Conservation (phyloP, 345 rosid genomes). For the Corymbia maculata region DNA sequence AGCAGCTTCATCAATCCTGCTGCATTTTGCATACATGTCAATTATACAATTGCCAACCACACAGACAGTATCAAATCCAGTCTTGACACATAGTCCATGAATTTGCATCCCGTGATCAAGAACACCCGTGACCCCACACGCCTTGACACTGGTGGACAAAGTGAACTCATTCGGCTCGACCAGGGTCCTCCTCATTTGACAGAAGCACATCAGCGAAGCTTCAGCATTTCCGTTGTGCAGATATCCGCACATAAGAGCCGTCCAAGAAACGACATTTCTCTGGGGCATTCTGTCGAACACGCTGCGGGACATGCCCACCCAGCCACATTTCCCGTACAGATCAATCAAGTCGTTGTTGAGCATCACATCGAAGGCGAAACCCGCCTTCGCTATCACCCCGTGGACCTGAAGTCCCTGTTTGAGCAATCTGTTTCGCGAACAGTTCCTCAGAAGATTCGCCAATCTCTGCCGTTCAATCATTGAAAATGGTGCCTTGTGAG, state of each 20-base stretch:
- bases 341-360: constrained; percentile 20
- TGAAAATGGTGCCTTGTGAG: not conserved
- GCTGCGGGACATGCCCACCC: constrained; percentile 3
- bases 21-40: constrained; percentile 80
- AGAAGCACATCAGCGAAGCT: constrained; percentile 31
- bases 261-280: constrained; percentile 49
- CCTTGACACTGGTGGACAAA: constrained; percentile 61
- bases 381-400: constrained; percentile 10
- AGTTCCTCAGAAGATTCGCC: constrained; percentile 13
- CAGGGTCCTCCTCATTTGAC: constrained; percentile 26
- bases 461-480: constrained; percentile 20
- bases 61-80: constrained; percentile 32
- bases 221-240: constrained; percentile 31
- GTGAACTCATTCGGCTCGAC: constrained; percentile 64
- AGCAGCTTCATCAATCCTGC: constrained; percentile 48
- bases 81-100: constrained; percentile 48
- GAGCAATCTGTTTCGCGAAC: constrained; percentile 15
- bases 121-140: constrained; percentile 41
- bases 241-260: constrained; percentile 73
- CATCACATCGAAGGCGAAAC: constrained; percentile 19
- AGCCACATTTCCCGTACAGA: constrained; percentile 27
- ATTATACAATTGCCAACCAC: constrained; percentile 73
- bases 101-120: constrained; percentile 48
- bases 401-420: constrained; percentile 27
- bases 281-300: constrained; percentile 36